Percentiles rank a stretch among this genome's conserved stretches.
phyloP scores from a whole-genome alignment of 495 filamentous ascomycete genomes.

The Neurospora terricola region DNA sequence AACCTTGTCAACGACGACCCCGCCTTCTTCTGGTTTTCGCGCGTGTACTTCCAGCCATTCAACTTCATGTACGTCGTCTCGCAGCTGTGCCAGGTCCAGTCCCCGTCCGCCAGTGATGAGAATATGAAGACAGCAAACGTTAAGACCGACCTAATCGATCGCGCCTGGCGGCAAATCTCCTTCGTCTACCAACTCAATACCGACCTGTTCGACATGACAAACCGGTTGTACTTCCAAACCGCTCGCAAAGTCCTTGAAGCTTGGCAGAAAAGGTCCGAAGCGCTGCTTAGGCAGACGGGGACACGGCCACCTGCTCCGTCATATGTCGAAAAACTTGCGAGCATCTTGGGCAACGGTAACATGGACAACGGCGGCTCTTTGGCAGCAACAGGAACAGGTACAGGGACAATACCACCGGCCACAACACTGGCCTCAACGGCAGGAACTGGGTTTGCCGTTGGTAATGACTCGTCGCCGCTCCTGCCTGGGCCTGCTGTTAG shows the following conservation, averaged over 20 bases:
- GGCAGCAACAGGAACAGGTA: background rate
- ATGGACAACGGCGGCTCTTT: background rate
- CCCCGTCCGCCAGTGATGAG: background rate
- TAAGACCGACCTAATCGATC: slow-evolving; percentile 40
- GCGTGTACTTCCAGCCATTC: slow-evolving; percentile 41
- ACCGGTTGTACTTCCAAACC: slow-evolving; percentile 29
- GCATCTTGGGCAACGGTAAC: background rate
- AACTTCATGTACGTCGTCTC: slow-evolving; percentile 43
- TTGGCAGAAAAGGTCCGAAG: slow-evolving; percentile 35
- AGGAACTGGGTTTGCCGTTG: background rate
- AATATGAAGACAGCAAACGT: background rate
- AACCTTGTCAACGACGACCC: slow-evolving; percentile 23
- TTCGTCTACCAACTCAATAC: slow-evolving; percentile 32
- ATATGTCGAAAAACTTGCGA: slow-evolving; percentile 25
- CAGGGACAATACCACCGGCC: background rate
- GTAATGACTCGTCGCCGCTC: background rate
- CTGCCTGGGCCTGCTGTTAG: background rate
- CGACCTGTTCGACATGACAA: slow-evolving; percentile 34
- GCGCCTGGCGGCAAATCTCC: slow-evolving; percentile 39
- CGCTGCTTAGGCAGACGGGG: slow-evolving; percentile 8
- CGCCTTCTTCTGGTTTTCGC: slow-evolving; percentile 42
- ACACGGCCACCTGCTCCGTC: slow-evolving; percentile 19
- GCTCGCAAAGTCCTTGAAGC: slow-evolving; percentile 36
- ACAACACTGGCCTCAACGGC: background rate
- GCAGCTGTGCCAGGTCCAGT: slow-evolving; percentile 30